Percentiles rank a stretch among this genome's conserved stretches.
These are phyloP conservation scores for Albatrellus ellisii DNA, from an alignment of 768 basidiomycete genomes.

Conservation along the genomic window DNA sequence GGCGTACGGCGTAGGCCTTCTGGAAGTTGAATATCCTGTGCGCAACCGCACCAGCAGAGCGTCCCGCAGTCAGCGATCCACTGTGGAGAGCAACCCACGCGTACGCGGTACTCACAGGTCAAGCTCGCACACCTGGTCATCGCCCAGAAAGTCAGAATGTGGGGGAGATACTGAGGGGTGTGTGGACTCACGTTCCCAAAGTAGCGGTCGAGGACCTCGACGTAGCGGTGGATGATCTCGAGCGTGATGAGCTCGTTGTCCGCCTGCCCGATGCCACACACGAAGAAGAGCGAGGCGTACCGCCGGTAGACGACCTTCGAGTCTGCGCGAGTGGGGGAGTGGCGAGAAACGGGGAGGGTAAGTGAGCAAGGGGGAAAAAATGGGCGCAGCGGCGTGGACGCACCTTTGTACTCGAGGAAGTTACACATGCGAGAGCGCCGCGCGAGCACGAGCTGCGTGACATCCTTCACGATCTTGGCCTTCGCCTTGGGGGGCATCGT, in stretches of 20 bases:
- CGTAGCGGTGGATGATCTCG: constrained; percentile 90
- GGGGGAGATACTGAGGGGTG: background rate
- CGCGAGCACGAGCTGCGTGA: constrained; percentile 84
- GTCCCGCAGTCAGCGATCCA: constrained; percentile 5
- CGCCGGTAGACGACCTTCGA: constrained; percentile 88
- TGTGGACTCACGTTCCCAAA: constrained; percentile 70
- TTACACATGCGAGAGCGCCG: constrained; percentile 90
- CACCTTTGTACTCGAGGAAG: constrained; percentile 93
- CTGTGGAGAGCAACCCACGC: no score
- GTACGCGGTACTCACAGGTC: constrained; percentile 63
- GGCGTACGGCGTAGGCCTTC: constrained; percentile 74
- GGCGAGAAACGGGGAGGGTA: no score
- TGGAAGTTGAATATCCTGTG: constrained; percentile 98
- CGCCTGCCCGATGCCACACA: constrained; percentile 65
- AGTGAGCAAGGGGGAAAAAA: no score
- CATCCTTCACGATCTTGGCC: constrained; percentile 89
- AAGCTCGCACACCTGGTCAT: constrained; percentile 70
- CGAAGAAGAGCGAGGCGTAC: constrained; percentile 93
- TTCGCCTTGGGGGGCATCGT: constrained; percentile 73
- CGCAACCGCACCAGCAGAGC: background rate
- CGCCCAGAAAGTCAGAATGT: background rate
- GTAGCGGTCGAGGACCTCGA: constrained; percentile 73
- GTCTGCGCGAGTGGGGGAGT: constrained; percentile 38
- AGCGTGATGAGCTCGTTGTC: constrained; percentile 91
- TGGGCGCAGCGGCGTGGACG: no score